A percentile compares a stretch with the other conserved stretches of the same genome.
These are phyloP conservation scores for Rostrohypoxylon terebratum DNA, from an alignment of 495 filamentous ascomycete genomes.

Conservation along the genomic window DNA sequence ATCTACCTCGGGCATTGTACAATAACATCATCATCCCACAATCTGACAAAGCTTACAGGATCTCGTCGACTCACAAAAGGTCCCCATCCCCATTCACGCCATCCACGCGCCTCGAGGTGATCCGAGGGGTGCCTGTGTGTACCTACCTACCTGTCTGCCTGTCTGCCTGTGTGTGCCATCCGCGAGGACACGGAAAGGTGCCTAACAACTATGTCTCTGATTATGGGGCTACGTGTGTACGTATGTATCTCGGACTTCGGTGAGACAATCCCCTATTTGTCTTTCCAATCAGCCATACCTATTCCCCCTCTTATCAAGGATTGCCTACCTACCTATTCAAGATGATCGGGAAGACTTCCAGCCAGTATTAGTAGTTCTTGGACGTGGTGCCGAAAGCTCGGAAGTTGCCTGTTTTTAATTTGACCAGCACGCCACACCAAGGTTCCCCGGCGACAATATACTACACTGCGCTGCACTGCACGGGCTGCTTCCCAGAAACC, in stretches of 20 bases:
- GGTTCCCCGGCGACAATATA: constrained; percentile 19
- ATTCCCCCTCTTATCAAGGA: constrained; percentile 7
- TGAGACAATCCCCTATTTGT: constrained; percentile 38
- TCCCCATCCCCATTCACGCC: constrained; percentile 2
- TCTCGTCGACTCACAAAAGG: constrained; percentile 19
- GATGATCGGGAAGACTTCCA: background rate
- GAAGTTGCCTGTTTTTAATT: constrained; percentile 38
- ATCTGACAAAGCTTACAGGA: constrained; percentile 45
- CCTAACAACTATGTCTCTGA: background rate
- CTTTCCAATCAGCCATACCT: constrained; percentile 9
- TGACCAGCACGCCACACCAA: constrained; percentile 32
- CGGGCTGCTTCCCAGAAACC: too few relatives aligned
- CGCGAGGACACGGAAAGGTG: constrained; percentile 17
- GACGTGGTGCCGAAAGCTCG: constrained; percentile 23
- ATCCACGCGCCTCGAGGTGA: background rate
- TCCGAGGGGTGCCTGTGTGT: constrained; percentile 7
- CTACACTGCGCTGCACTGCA: too few relatives aligned
- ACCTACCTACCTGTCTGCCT: too few relatives aligned
- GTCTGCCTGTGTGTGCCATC: constrained; percentile 8
- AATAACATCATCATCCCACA: constrained; percentile 23
- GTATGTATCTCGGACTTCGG: constrained; percentile 31
- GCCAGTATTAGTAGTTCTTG: background rate
- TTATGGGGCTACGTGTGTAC: too few relatives aligned
- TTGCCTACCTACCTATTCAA: constrained; percentile 9
- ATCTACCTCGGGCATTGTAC: background rate